Evolutionary conservation across 257 asterid species (phyloP), one percentile per base, ranked within the genome.

Genomic region (Gentiana straminea): DNA sequence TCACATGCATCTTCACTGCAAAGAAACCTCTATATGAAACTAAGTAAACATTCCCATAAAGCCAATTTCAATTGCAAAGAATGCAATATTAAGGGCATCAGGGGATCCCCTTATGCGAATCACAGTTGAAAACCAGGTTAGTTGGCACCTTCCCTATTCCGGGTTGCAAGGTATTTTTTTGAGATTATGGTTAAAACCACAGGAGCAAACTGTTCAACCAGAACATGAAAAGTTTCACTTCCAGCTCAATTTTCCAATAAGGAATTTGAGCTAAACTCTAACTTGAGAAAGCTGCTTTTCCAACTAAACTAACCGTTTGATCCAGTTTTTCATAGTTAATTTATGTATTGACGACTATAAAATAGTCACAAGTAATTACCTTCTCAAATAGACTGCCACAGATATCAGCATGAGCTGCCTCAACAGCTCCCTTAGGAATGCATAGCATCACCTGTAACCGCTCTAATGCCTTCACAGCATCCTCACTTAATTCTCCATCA

Each of bases 351-450:
- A 24, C 37, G 32, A 32, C 3, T 24, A 64, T 32, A 6, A 52
- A 32, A 3, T 36, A 46, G n/a, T 33, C 54, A 54, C 52, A 32
- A 9, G 32, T 5, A 12, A 13, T 48, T 67, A 91, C 97, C 97
- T 88, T 92, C 74, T 92, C 97, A 72, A 92, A 92, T 75, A 85
- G 75, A 66, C 81, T 74, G 63, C 99, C 99, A 65, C 99, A 92
- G 51, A 92, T 88, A 73, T 83, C 95, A 55, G 89, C 84, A 64
- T 92, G 94, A 62, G 84, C 93, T 59, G 85, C 79, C 74, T 92
- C 99, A 50, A 88, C 93, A 24, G 99, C 85, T 79, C 85, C 82
- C 75, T 83, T 92, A 38, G 86, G 94, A 54, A 88, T 79, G 76
- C 97, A 88, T 64, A 92, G 85, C 88, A 86, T 83, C 55, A 85